These are phyloP conservation scores for Xerocomellus amylosporus DNA, from an alignment of 768 basidiomycete genomes.

Conservation along the genomic window DNA sequence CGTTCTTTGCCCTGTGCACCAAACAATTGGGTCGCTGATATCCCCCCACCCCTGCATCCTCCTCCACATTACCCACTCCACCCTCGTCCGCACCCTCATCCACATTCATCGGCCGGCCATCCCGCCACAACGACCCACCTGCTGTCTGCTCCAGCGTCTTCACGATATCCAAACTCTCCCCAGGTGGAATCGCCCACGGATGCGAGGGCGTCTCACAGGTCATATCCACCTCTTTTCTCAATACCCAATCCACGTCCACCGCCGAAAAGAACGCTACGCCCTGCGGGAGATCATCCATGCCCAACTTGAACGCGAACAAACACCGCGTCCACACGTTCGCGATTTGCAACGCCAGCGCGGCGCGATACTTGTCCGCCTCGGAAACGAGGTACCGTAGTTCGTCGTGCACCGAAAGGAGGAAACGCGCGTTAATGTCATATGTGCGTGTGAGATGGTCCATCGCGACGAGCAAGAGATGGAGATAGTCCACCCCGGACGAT, in stretches of 20 bases:
- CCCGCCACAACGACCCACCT: slow-evolving; percentile 63
- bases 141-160: slow-evolving; percentile 65
- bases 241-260: slow-evolving; percentile 86
- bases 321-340: slow-evolving; percentile 95
- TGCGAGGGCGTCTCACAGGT: slow-evolving; percentile 93
- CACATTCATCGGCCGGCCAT: slow-evolving; percentile 54
- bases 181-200: slow-evolving; percentile 74
- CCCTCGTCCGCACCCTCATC: neutral
- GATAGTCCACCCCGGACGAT: slow-evolving; percentile 96
- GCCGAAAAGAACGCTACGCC: slow-evolving; percentile 97
- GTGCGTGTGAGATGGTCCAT: slow-evolving; percentile 84
- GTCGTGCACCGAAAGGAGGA: slow-evolving; percentile 96
- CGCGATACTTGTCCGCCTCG: slow-evolving; percentile 88
- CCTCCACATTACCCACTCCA: neutral
- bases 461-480: slow-evolving; percentile 91
- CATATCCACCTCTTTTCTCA: slow-evolving; percentile 97
- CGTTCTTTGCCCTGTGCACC: slow-evolving; percentile 57
- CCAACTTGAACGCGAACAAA: slow-evolving; percentile 87
- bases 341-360: slow-evolving; percentile 88
- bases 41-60: slow-evolving; percentile 34
- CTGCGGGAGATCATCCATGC: slow-evolving; percentile 94
- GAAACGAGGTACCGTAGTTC: slow-evolving; percentile 91
- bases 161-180: slow-evolving; percentile 79
- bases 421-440: slow-evolving; percentile 86
- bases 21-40: slow-evolving; percentile 61